Evolutionary conservation across 106 monocot genomes (phyloP), one percentile per base, ranked within the genome.

Genomic region (Dioscorea dumetorum): DNA sequence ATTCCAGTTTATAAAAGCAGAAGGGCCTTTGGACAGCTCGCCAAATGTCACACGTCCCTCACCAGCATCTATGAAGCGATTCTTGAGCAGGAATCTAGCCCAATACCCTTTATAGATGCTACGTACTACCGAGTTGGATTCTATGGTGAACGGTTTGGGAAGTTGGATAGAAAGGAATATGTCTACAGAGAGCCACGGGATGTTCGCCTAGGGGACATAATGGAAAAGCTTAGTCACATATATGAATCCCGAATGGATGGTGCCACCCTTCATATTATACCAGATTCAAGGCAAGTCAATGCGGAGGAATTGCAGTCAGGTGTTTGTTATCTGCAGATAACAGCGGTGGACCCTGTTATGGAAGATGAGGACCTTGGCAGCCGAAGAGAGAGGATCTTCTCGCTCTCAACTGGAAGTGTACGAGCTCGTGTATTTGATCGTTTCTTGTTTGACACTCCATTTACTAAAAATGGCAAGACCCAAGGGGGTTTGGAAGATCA

Each of bases 341-440:
- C 93, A 13, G 99, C 99, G 22, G 99, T 93, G 23, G 99, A 99
- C 70, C 87, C 99, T 72, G 99, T 99, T 60, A 93, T 99, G 99
- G 99, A 99, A 68, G 99, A 92, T 77, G 99, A 99, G 74, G 99
- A 99, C 53, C 68, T 99, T 52, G 87, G 84, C 9, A 93, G 90
- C 66, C 80, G 99, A 67, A 79, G 93, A 79, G 93, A 99, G 61
- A 90, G 99, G 60, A 83, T 90, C 31, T 87, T 99, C 67, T 81
- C 90, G 63, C 71, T 90, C 5, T 87, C 90, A 18, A 86, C 91
- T 24, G 93, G 93, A 56, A 67, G 87, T 41, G 82, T 82, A 4
- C 84, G 87, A 68, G 89, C 89, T 32, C 82, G 87, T 68, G 99
- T 99, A 10, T 99, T 99, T 74, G 85, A 99, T 58, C 86, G 90